These are phyloP conservation scores for Metrosideros polymorpha DNA, from an alignment of 441 rosid species.

Conservation along the genomic window DNA sequence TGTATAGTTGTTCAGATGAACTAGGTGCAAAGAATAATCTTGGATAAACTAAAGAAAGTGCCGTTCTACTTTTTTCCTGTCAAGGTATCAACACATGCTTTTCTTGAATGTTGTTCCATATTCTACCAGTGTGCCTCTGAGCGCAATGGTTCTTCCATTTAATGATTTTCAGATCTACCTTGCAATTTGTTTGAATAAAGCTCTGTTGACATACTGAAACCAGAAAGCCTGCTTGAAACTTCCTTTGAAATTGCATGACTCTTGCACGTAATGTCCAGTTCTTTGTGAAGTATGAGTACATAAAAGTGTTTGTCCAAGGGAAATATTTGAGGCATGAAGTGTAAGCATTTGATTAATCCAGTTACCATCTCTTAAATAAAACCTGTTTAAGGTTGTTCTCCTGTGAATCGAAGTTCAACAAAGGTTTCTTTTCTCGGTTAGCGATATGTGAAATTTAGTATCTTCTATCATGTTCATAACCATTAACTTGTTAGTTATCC, in stretches of 20 bases:
- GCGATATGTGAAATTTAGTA: neutral
- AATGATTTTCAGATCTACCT: neutral
- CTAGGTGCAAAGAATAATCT: neutral
- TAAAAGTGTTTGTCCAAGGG: neutral
- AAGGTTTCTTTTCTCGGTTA: neutral
- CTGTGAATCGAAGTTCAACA: neutral
- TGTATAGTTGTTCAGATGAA: neutral
- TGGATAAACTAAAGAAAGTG: neutral
- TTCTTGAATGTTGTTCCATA: neutral
- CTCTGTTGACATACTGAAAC: neutral
- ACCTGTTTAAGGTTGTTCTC: neutral
- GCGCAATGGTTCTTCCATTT: neutral
- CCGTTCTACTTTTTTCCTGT: neutral
- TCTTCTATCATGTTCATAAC: neutral
- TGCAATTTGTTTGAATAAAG: neutral
- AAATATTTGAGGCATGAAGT: neutral
- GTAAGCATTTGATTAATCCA: neutral
- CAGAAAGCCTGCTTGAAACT: neutral
- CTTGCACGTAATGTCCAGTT: neutral
- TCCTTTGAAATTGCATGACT: neutral
- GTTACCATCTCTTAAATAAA: neutral
- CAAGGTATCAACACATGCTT: neutral
- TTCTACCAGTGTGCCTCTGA: neutral
- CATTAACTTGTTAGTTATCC: neutral
- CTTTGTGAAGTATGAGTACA: neutral